Evolutionary conservation across 116 monocot species (phyloP).

Genomic region (Papilionanthe hybrid): DNA sequence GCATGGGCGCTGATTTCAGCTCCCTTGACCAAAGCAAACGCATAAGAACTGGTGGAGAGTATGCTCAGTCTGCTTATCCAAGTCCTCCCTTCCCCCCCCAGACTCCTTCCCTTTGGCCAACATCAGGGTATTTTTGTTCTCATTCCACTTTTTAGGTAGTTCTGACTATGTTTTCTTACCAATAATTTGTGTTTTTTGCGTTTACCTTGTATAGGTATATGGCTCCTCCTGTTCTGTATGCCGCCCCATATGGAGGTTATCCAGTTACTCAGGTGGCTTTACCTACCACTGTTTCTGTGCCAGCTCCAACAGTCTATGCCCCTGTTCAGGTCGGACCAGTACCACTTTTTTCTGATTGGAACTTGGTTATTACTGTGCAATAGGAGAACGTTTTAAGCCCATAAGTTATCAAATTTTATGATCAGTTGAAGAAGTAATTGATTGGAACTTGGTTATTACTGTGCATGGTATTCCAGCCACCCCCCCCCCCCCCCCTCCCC

Average conservation of each 20-base stretch:
- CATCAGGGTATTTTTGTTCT: conserved; percentile 46
- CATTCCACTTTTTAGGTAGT: not conserved
- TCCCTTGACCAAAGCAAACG: conserved; percentile 85
- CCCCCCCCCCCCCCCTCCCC: too few relatives aligned
- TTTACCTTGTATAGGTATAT: conserved; percentile 38
- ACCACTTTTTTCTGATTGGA: not conserved
- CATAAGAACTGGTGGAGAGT: conserved; percentile 80
- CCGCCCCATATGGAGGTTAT: conserved; percentile 82
- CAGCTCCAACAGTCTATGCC: conserved; percentile 63
- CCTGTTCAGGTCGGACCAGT: conserved; percentile 58
- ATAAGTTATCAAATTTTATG: too few relatives aligned
- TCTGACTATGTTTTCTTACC: not conserved
- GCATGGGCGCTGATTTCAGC: conserved; percentile 60
- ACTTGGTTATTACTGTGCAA: too few relatives aligned
- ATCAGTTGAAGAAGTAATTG: too few relatives aligned
- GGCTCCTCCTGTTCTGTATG: conserved; percentile 64
- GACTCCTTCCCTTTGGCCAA: conserved; percentile 69
- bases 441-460: too few relatives aligned
- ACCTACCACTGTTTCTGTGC: conserved; percentile 57
- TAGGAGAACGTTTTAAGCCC: too few relatives aligned
- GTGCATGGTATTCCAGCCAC: too few relatives aligned
- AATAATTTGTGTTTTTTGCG: not conserved
- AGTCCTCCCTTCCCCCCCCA: conserved; percentile 59
- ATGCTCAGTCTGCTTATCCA: conserved; percentile 52
- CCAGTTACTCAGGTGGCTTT: conserved; percentile 52